phyloP scores from a whole-genome alignment of 1,139 yeast genomes.

The Diutina rugosa region DNA sequence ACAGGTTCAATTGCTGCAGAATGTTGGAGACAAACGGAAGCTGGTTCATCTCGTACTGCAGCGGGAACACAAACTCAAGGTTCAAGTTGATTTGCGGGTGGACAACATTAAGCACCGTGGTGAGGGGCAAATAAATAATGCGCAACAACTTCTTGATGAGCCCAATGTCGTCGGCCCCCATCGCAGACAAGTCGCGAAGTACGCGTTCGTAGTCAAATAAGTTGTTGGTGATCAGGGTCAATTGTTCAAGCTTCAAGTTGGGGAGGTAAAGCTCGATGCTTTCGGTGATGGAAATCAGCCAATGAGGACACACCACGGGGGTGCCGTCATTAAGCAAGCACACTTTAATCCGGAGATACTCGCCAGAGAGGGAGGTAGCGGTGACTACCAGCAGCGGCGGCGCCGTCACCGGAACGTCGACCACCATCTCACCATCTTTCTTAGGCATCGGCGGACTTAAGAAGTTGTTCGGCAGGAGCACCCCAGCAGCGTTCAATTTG shows the following conservation, averaged over 20 bases:
- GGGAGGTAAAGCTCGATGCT: constrained; percentile 42
- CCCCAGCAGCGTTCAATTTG: constrained; percentile 26
- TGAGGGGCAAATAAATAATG: constrained; percentile 46
- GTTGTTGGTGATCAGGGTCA: constrained; percentile 27
- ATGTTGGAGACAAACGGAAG: constrained; percentile 41
- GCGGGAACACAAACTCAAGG: constrained; percentile 73
- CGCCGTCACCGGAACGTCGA: not conserved
- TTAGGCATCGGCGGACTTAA: constrained; percentile 15
- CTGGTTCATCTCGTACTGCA: constrained; percentile 44
- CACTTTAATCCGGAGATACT: constrained; percentile 57
- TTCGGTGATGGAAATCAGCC: constrained; percentile 46
- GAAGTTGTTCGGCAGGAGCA: constrained; percentile 29
- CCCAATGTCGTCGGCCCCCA: constrained; percentile 23
- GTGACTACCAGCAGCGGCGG: constrained; percentile 53
- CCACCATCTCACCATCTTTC: not conserved
- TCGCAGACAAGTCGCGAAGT: constrained; percentile 24
- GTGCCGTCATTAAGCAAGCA: constrained; percentile 74
- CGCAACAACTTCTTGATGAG: constrained; percentile 27
- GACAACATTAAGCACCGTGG: constrained; percentile 40
- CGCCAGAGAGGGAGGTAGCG: constrained; percentile 81
- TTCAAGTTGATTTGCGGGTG: constrained; percentile 56
- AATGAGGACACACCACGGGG: constrained; percentile 68
- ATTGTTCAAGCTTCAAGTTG: constrained; percentile 28
- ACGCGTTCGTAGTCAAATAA: constrained; percentile 31
- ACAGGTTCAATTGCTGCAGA: constrained; percentile 46